These are phyloP conservation scores for Dendrothele bispora DNA, from an alignment of 768 basidiomycete species.

Conservation along the genomic window DNA sequence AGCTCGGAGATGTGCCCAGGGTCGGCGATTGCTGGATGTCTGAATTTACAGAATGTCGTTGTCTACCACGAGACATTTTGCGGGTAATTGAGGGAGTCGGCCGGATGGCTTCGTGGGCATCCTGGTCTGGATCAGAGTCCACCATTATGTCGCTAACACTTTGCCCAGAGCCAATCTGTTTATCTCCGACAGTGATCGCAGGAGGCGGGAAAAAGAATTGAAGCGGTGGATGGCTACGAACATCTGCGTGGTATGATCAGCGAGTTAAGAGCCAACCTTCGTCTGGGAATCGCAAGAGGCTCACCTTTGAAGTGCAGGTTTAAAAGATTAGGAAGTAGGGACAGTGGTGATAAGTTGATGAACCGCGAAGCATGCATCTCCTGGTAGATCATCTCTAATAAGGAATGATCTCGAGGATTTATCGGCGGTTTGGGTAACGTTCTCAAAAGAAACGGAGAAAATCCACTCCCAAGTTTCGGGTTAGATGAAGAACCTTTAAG, in stretches of 20 bases:
- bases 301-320: constrained; percentile 63
- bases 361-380: constrained; percentile 70
- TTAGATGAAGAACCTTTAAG: too few relatives aligned
- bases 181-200: constrained; percentile 18
- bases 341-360: constrained; percentile 65
- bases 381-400: constrained; percentile 63
- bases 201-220: constrained; percentile 55
- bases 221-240: constrained; percentile 65
- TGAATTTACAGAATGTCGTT: background rate
- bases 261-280: background rate
- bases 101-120: constrained; percentile 34
- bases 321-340: constrained; percentile 56
- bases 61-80: background rate
- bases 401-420: constrained; percentile 67
- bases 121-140: constrained; percentile 30
- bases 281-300: constrained; percentile 12
- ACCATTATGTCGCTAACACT: too few relatives aligned
- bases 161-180: constrained; percentile 13
- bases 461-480: too few relatives aligned
- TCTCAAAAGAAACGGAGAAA: constrained; percentile 33
- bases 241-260: constrained; percentile 40
- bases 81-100: constrained; percentile 18
- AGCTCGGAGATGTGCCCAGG: background rate
- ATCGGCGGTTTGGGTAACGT: constrained; percentile 38
- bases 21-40: background rate